These are phyloP conservation scores for Penicillium antarcticum DNA, from an alignment of 495 filamentous ascomycete species.

Conservation along the genomic window DNA sequence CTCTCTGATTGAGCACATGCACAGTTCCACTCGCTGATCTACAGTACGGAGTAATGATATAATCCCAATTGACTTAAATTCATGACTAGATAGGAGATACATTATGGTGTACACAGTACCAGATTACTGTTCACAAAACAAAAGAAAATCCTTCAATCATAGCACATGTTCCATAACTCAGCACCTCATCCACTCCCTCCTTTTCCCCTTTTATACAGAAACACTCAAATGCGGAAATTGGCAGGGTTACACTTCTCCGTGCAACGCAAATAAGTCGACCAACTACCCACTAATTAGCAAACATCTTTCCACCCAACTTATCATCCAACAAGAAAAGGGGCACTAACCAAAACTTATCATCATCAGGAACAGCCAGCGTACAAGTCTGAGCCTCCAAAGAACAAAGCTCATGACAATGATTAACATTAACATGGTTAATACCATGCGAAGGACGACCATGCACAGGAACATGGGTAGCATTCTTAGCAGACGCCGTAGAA, in stretches of 20 bases:
- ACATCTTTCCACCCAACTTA: neutral
- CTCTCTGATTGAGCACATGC: too few relatives aligned
- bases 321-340: neutral
- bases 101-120: neutral
- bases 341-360: conserved; percentile 30
- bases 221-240: conserved; percentile 7
- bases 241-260: conserved; percentile 17
- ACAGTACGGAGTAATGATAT: too few relatives aligned
- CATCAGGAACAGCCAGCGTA: conserved; percentile 24
- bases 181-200: neutral
- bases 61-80: too few relatives aligned
- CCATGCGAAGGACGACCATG: conserved; percentile 4
- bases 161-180: conserved; percentile 1
- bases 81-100: neutral
- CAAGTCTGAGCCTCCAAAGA: conserved; percentile 26
- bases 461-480: neutral
- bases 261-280: conserved; percentile 20
- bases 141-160: neutral
- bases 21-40: too few relatives aligned
- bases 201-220: neutral
- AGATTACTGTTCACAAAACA: neutral
- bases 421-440: conserved; percentile 12
- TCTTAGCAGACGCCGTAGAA: conserved; percentile 8
- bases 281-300: conserved; percentile 10
- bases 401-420: conserved; percentile 27